Conservation (phyloP, 495 filamentous ascomycete genomes). For the Penicillium odoratum region DNA sequence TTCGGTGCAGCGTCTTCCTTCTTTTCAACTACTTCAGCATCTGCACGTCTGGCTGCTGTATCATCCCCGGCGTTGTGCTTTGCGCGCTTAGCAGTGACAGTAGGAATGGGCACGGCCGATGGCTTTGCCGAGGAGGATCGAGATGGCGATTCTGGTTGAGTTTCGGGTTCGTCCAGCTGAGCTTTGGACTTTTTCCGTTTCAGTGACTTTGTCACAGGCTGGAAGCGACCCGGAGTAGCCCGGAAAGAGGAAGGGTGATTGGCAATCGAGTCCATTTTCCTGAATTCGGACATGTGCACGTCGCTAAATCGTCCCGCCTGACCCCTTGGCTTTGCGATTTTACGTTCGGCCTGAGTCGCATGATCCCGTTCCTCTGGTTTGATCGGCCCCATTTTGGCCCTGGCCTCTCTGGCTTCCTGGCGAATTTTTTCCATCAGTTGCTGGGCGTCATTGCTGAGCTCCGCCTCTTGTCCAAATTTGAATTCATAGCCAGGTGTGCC, state of each 20-base stretch:
- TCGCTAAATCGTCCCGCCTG: constrained; percentile 76
- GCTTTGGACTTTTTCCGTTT: constrained; percentile 78
- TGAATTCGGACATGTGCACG: constrained; percentile 82
- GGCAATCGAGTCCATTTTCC: constrained; percentile 95
- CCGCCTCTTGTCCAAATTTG: constrained; percentile 58
- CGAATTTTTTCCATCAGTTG: constrained; percentile 76
- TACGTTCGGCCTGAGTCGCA: constrained; percentile 52
- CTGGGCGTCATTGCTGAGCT: constrained; percentile 72
- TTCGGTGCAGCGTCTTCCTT: constrained; percentile 3
- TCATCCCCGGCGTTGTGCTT: constrained; percentile 62
- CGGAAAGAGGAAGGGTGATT: constrained; percentile 80
- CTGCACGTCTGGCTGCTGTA: constrained; percentile 52
- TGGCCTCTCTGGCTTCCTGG: constrained; percentile 66
- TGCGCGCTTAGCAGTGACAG: constrained; percentile 57
- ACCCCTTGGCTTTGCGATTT: constrained; percentile 75
- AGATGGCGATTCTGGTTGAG: constrained; percentile 26
- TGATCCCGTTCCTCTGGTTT: constrained; percentile 40
- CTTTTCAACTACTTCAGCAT: not conserved
- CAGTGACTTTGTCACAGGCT: constrained; percentile 55
- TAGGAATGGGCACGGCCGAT: constrained; percentile 20
- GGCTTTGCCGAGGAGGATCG: constrained; percentile 37
- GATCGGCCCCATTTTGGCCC: constrained; percentile 59
- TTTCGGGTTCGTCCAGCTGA: constrained; percentile 59
- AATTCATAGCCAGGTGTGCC: constrained; percentile 73
- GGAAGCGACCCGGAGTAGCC: constrained; percentile 56